Evolutionary conservation across 1,284 basidiomycete species (phyloP).

Genomic region (Pseudozyma hubeiensis): DNA sequence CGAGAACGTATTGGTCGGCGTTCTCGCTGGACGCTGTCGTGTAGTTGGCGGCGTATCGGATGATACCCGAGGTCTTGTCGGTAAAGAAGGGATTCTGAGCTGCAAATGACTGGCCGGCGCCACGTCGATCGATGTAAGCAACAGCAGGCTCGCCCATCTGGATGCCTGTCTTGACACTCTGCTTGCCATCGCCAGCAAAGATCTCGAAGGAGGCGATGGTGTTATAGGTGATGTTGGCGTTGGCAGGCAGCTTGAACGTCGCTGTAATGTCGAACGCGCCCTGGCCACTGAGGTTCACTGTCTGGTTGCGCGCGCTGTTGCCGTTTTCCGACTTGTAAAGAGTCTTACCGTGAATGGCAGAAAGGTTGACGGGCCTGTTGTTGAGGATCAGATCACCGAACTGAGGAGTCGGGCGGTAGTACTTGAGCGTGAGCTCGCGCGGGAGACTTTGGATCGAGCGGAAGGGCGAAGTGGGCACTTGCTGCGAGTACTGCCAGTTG

Average conservation of each 20-base stretch:
- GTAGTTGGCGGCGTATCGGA: slow-evolving; percentile 46
- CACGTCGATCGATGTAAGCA: slow-evolving; percentile 67
- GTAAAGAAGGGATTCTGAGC: slow-evolving; percentile 67
- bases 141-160: slow-evolving; percentile 60
- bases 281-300: slow-evolving; percentile 56
- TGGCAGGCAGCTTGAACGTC: slow-evolving; percentile 55
- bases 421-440: slow-evolving; percentile 63
- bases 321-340: slow-evolving; percentile 23
- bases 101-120: slow-evolving; percentile 57
- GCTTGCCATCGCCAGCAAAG: slow-evolving; percentile 29
- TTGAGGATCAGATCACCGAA: slow-evolving; percentile 65
- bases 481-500: slow-evolving; percentile 70
- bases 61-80: slow-evolving; percentile 59
- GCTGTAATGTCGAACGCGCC: slow-evolving; percentile 67
- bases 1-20: slow-evolving; percentile 30
- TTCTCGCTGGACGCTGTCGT: slow-evolving; percentile 9
- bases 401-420: slow-evolving; percentile 59
- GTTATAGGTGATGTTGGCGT: slow-evolving; percentile 35
- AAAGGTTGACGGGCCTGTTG: slow-evolving; percentile 63
- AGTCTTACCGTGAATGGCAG: slow-evolving; percentile 48
- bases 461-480: slow-evolving; percentile 69
- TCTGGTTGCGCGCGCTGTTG: slow-evolving; percentile 49
- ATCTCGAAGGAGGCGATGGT: slow-evolving; percentile 49
- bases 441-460: slow-evolving; percentile 68
- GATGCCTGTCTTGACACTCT: slow-evolving; percentile 50